Conservation (phyloP, 371 early-diverging fungal genomes). For the Phascolomyces articulosus region DNA sequence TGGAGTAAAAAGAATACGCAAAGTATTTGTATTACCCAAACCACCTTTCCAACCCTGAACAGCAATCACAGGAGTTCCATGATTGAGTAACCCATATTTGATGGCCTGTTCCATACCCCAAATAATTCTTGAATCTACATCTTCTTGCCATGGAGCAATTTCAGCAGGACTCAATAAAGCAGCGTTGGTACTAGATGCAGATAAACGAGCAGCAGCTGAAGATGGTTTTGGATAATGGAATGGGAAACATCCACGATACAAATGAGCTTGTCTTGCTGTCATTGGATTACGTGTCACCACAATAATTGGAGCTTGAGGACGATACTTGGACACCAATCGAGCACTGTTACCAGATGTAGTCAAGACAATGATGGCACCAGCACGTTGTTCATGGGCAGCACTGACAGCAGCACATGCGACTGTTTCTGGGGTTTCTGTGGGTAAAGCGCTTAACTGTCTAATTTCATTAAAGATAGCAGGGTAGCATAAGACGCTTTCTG, state of each 20-base stretch:
- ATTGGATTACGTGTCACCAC: constrained; percentile 85
- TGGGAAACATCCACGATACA: constrained; percentile 92
- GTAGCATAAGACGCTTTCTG: constrained; percentile 81
- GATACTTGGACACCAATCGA: constrained; percentile 92
- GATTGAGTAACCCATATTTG: constrained; percentile 59
- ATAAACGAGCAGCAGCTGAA: constrained; percentile 25
- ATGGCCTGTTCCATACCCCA: constrained; percentile 80
- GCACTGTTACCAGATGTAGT: constrained; percentile 85
- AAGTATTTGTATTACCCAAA: constrained; percentile 84
- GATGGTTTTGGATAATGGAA: constrained; percentile 76
- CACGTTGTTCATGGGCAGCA: constrained; percentile 85
- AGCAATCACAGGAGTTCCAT: constrained; percentile 66
- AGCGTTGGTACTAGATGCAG: constrained; percentile 18
- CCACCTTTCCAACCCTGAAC: constrained; percentile 77
- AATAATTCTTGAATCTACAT: constrained; percentile 80
- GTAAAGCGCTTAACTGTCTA: constrained; percentile 70
- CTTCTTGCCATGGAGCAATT: constrained; percentile 79
- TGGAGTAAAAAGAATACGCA: constrained; percentile 69
- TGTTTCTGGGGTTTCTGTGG: constrained; percentile 88
- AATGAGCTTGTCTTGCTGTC: constrained; percentile 88
- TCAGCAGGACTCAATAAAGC: constrained; percentile 48
- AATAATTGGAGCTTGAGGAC: constrained; percentile 90
- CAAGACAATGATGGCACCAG: constrained; percentile 88
- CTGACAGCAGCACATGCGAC: constrained; percentile 94
- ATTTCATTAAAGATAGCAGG: constrained; percentile 83